phyloP scores from a whole-genome alignment of 441 rosid genomes.

The Adansonia rubrostipa region DNA sequence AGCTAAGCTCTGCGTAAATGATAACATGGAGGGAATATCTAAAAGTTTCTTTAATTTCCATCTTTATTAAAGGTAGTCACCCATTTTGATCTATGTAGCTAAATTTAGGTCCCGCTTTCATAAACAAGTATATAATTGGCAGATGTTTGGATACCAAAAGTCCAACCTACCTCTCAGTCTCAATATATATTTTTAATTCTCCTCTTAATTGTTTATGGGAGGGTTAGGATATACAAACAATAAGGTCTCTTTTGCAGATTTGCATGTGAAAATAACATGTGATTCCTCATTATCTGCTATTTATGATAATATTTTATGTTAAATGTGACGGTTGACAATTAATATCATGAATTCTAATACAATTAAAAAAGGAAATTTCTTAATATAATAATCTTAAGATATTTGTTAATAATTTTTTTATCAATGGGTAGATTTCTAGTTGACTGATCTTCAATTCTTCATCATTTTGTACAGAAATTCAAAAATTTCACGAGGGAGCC shows the following conservation, averaged over 20 bases:
- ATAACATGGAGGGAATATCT: neutral
- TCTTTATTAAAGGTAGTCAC: neutral
- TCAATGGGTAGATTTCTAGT: conserved; percentile 5
- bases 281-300: neutral
- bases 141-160: neutral
- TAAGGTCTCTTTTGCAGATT: neutral
- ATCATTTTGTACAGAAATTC: neutral
- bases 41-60: neutral
- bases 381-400: too few species aligned
- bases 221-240: neutral
- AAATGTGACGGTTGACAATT: neutral
- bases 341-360: too few species aligned
- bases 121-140: neutral
- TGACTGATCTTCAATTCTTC: neutral
- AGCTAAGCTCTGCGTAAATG: neutral
- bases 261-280: neutral
- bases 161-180: neutral
- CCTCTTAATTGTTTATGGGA: neutral
- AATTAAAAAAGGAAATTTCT: too few species aligned
- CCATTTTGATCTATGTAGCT: neutral
- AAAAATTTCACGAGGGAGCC: neutral
- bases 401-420: neutral
- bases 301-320: too few species aligned
- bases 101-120: conserved; percentile 7
- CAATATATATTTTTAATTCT: neutral